These are phyloP conservation scores for Nakazawaea ernobii DNA, from an alignment of 805 yeast genomes.

Conservation along the genomic window DNA sequence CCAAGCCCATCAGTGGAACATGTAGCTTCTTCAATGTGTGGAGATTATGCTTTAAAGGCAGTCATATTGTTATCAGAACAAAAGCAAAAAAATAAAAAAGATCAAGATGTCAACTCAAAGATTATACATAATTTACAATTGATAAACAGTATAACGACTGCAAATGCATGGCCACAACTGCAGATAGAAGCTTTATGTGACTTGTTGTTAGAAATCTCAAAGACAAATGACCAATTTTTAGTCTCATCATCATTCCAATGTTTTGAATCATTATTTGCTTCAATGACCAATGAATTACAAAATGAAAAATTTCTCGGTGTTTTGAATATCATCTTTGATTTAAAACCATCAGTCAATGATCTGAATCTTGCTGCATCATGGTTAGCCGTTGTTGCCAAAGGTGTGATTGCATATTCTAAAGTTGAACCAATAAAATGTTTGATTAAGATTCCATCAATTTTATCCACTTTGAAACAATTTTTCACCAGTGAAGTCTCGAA, in stretches of 20 bases:
- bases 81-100: slow-evolving; percentile 29
- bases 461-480: slow-evolving; percentile 54
- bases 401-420: slow-evolving; percentile 44
- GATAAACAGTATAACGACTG: slow-evolving; percentile 60
- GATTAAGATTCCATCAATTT: slow-evolving; percentile 48
- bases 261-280: slow-evolving; percentile 72
- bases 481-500: slow-evolving; percentile 59
- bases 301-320: slow-evolving; percentile 59
- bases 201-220: slow-evolving; percentile 64
- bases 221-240: slow-evolving; percentile 77
- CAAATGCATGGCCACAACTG: slow-evolving; percentile 77
- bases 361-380: slow-evolving; percentile 87
- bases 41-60: slow-evolving; percentile 58
- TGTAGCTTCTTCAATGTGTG: slow-evolving; percentile 65
- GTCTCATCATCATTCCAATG: slow-evolving; percentile 80
- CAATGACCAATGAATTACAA: slow-evolving; percentile 48
- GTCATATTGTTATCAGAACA: slow-evolving; percentile 40
- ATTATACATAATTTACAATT: slow-evolving; percentile 76
- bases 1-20: slow-evolving; percentile 75
- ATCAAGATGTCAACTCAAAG: slow-evolving; percentile 48
- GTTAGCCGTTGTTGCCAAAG: slow-evolving; percentile 85
- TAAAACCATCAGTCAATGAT: slow-evolving; percentile 80
- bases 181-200: slow-evolving; percentile 73
- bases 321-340: slow-evolving; percentile 64
- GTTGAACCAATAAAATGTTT: slow-evolving; percentile 46